Percentiles rank a stretch among this genome's conserved stretches.
phyloP scores from a whole-genome alignment of 352 stramenopile genomes.

The Globisporangium solare region DNA sequence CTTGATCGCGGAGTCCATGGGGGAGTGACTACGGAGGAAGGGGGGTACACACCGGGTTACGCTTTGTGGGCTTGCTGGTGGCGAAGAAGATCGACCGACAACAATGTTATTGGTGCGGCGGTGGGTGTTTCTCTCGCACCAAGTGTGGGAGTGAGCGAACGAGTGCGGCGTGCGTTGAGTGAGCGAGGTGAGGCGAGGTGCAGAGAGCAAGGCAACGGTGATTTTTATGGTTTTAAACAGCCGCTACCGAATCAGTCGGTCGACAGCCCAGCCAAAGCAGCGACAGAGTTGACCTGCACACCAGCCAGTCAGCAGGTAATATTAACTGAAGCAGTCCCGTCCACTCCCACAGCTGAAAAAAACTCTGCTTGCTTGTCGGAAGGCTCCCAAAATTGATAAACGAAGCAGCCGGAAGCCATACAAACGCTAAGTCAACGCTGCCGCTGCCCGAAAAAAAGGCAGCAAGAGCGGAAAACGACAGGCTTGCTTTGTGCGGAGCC shows the following conservation, averaged over 20 bases:
- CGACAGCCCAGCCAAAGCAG: neutral
- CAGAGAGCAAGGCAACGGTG: neutral
- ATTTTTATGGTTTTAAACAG: neutral
- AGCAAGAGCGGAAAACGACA: too few relatives aligned
- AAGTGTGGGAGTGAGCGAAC: neutral
- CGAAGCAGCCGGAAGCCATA: neutral
- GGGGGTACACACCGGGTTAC: neutral
- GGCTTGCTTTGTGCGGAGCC: too few relatives aligned
- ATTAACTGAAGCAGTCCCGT: slow-evolving; percentile 1
- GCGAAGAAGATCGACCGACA: neutral
- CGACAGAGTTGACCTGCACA: too few relatives aligned
- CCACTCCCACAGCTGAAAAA: neutral
- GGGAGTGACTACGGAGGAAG: neutral
- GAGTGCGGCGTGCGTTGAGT: neutral
- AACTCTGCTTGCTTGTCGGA: neutral
- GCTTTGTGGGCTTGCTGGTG: neutral
- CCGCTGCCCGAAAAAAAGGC: too few relatives aligned
- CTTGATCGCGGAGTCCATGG: slow-evolving; percentile 15
- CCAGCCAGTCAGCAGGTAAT: neutral
- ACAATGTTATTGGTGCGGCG: neutral
- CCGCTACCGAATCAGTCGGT: too few relatives aligned
- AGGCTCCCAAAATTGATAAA: neutral
- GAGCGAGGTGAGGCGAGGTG: neutral
- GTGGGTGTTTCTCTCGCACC: slow-evolving; percentile 1
- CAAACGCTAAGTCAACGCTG: neutral